Conservation (phyloP, 768 basidiomycete species). For the Naganishia randhawae region DNA sequence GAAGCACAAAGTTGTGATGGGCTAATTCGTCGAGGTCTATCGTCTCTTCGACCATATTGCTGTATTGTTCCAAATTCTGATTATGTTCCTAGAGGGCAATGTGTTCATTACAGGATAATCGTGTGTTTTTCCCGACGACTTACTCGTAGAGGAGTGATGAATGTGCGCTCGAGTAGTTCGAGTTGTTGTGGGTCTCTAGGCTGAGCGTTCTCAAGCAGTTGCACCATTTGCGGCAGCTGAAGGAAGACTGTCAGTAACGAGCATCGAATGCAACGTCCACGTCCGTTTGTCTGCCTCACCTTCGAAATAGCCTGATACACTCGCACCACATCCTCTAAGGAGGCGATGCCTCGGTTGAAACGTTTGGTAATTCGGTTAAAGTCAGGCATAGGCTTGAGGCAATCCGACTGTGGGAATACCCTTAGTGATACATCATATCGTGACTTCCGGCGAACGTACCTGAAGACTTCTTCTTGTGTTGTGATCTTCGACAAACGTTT, state of each 20-base stretch:
- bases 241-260: background rate
- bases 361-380: conserved; percentile 85
- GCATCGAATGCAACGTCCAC: background rate
- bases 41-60: conserved; percentile 93
- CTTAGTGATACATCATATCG: background rate
- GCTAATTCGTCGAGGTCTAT: conserved; percentile 78
- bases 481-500: conserved; percentile 75
- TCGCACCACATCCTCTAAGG: conserved; percentile 89
- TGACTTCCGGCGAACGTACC: conserved; percentile 53
- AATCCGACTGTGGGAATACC: conserved; percentile 63
- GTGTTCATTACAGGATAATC: background rate
- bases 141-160: conserved; percentile 63
- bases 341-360: conserved; percentile 77
- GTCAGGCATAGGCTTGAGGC: conserved; percentile 86
- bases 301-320: conserved; percentile 89
- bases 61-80: conserved; percentile 67
- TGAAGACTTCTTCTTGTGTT: conserved; percentile 68
- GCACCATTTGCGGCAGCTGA: conserved; percentile 72
- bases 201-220: conserved; percentile 59
- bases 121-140: background rate
- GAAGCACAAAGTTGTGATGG: conserved; percentile 79
- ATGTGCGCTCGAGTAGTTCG: conserved; percentile 65
- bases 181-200: conserved; percentile 54
- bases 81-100: conserved; percentile 59
- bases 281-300: conserved; percentile 54